These are phyloP conservation scores for Micractinium conductrix DNA, from an alignment of 139 green algal species.

Conservation along the genomic window DNA sequence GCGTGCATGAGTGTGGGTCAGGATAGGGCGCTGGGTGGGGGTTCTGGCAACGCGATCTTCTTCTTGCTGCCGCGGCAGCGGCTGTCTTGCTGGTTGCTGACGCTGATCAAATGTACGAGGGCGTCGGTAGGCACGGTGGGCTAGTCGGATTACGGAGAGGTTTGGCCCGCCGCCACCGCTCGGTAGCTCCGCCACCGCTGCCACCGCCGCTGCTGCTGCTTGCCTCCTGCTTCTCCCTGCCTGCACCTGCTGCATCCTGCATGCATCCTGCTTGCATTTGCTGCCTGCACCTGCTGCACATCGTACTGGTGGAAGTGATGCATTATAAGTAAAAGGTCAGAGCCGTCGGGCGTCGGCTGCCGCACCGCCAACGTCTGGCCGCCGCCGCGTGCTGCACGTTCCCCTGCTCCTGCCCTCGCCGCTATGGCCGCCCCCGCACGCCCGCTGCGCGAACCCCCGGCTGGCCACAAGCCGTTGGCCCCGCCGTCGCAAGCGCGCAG, in stretches of 20 bases:
- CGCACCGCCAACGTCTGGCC: neutral
- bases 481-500: conserved; percentile 20
- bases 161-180: too few relatives aligned
- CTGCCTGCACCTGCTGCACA: neutral
- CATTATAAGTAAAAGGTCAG: conserved; percentile 50
- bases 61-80: too few relatives aligned
- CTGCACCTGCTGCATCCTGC: neutral
- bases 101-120: too few relatives aligned
- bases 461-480: neutral
- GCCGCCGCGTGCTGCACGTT: neutral
- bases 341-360: neutral
- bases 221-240: neutral
- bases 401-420: neutral
- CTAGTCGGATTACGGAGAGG: too few relatives aligned
- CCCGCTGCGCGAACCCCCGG: conserved; percentile 20
- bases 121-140: too few relatives aligned
- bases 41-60: too few relatives aligned
- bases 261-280: neutral
- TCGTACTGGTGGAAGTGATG: conserved; percentile 34
- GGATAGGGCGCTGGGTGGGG: too few relatives aligned
- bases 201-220: neutral
- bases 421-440: neutral
- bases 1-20: too few relatives aligned
- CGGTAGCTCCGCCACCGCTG: neutral
- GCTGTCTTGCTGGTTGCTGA: too few relatives aligned